These are phyloP conservation scores for Coccomyxa sp. DNA, from an alignment of 139 green algal genomes.

Conservation along the genomic window DNA sequence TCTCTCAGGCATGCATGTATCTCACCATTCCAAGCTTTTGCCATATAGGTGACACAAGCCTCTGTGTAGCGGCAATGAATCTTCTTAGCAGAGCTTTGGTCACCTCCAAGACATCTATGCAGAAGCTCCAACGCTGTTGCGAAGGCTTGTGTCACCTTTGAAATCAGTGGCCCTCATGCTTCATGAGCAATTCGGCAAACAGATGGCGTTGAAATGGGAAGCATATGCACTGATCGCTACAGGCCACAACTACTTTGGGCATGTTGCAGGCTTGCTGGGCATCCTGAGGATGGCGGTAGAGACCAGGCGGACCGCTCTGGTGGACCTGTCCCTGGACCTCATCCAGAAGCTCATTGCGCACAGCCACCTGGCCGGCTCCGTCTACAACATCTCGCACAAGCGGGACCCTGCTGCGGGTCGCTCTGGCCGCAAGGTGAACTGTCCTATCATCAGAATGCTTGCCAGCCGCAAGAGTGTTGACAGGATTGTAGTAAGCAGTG, in stretches of 20 bases:
- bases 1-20: no score
- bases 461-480: no score
- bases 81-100: no score
- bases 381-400: constrained; percentile 32
- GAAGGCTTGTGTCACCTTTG: no score
- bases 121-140: no score
- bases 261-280: constrained; percentile 44
- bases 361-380: constrained; percentile 47
- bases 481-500: no score
- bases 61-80: no score
- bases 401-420: constrained; percentile 7
- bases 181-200: not conserved
- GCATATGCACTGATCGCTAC: not conserved
- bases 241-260: not conserved
- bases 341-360: constrained; percentile 91
- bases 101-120: no score
- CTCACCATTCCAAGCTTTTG: no score
- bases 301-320: constrained; percentile 61
- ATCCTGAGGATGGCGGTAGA: constrained; percentile 64
- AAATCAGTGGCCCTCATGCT: not conserved
- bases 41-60: no score
- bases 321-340: constrained; percentile 82
- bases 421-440: constrained; percentile 21
- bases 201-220: not conserved
- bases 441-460: no score